Evolutionary conservation across 2,329 filamentous ascomycete genomes (phyloP).

Genomic region (Huntiella omanensis): DNA sequence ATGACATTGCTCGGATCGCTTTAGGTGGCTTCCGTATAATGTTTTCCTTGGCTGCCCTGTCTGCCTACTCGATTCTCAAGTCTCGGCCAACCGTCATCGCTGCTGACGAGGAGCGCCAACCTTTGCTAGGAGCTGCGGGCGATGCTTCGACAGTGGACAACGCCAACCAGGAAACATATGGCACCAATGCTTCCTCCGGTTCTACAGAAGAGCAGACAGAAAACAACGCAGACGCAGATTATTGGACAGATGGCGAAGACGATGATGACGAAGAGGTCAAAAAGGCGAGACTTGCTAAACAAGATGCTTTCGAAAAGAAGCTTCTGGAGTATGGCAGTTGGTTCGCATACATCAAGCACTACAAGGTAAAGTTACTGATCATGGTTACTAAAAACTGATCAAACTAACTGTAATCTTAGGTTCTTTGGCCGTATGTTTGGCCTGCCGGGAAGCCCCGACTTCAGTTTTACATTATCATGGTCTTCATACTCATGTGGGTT

Average conservation of each 20-base stretch:
- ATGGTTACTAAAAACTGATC: background rate
- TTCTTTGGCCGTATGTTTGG: constrained; percentile 66
- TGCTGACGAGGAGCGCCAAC: constrained; percentile 38
- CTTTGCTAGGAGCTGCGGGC: constrained; percentile 26
- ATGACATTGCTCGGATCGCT: constrained; percentile 1
- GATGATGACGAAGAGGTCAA: constrained; percentile 25
- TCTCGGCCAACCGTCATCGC: background rate
- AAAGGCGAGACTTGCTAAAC: constrained; percentile 25
- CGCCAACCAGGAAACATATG: background rate
- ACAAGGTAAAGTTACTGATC: constrained; percentile 27
- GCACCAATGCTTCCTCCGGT: constrained; percentile 2
- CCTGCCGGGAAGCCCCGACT: constrained; percentile 46
- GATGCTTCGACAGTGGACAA: background rate
- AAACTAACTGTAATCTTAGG: constrained; percentile 20
- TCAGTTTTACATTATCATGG: constrained; percentile 47
- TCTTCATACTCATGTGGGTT: constrained; percentile 48
- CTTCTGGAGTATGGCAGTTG: constrained; percentile 59
- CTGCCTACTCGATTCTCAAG: background rate
- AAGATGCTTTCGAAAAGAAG: constrained; percentile 37
- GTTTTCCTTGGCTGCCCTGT: constrained; percentile 4
- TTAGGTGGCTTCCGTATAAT: background rate
- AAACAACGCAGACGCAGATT: constrained; percentile 4
- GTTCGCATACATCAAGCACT: constrained; percentile 58
- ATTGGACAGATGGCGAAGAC: background rate
- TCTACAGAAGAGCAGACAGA: constrained; percentile 5